Evolutionary conservation across 495 filamentous ascomycete genomes (phyloP).

Genomic region (Letharia columbiana): DNA sequence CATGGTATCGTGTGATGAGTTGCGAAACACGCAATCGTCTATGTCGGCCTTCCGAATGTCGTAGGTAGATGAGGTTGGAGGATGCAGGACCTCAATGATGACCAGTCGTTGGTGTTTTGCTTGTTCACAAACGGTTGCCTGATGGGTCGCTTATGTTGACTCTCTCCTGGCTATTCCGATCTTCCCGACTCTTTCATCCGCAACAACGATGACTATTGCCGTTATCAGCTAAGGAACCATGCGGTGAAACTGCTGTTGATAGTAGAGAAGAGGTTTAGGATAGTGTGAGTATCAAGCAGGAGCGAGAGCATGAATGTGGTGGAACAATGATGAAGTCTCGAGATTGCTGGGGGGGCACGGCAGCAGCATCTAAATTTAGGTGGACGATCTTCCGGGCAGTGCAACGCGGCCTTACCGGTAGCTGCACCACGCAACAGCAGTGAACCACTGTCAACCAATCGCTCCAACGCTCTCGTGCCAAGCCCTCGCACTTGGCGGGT

Average conservation of each 20-base stretch:
- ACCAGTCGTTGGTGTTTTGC: neutral
- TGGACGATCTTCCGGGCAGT: neutral
- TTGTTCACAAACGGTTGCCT: slow-evolving; percentile 11
- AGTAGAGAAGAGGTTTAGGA: neutral
- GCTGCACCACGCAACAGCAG: too few species aligned
- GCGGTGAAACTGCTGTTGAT: neutral
- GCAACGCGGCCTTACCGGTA: neutral
- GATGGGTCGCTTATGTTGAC: slow-evolving; percentile 10
- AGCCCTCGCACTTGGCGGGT: neutral
- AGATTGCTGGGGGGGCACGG: neutral
- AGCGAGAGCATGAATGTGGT: neutral
- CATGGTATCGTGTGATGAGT: slow-evolving; percentile 4
- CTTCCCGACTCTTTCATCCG: slow-evolving; percentile 1
- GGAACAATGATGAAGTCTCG: neutral
- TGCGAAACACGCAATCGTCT: neutral
- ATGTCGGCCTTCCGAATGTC: neutral
- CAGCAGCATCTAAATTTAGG: neutral
- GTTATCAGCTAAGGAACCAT: neutral
- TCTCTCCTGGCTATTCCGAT: neutral
- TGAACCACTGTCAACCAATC: neutral
- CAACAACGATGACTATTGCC: neutral
- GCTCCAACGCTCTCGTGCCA: neutral
- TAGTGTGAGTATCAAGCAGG: neutral
- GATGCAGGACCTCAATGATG: slow-evolving; percentile 1
- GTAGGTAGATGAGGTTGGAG: slow-evolving; percentile 1